Conservation (phyloP, 78 protist species). For the Capsaspora owczarzaki region DNA sequence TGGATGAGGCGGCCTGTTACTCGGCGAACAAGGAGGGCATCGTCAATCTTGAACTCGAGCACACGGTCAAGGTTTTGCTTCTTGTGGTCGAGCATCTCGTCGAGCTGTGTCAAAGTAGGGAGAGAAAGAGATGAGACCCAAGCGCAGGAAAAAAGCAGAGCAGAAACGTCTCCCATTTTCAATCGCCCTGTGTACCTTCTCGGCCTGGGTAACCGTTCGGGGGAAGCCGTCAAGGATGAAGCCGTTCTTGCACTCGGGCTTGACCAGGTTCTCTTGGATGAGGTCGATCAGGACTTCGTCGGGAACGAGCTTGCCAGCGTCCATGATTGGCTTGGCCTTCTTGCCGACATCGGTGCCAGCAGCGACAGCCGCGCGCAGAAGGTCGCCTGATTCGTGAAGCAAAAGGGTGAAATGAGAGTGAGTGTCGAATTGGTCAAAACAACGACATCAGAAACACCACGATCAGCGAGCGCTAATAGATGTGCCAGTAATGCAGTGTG, state of each 20-base stretch:
- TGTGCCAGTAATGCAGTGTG: too few species aligned
- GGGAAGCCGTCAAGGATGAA: conserved; percentile 97
- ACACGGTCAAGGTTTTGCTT: conserved; percentile 48
- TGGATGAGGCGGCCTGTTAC: conserved; percentile 89
- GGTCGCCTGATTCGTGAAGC: too few species aligned
- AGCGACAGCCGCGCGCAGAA: conserved; percentile 90
- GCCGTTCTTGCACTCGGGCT: conserved; percentile 80
- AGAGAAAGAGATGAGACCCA: background rate
- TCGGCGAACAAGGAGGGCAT: conserved; percentile 69
- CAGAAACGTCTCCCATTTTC: too few species aligned
- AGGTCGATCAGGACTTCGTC: conserved; percentile 75
- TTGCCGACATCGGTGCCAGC: conserved; percentile 70
- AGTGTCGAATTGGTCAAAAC: background rate
- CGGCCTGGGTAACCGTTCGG: conserved; percentile 91
- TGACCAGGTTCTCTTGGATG: conserved; percentile 62
- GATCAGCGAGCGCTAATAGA: too few species aligned
- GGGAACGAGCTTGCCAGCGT: conserved; percentile 73
- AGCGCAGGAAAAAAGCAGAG: background rate
- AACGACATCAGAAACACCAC: background rate
- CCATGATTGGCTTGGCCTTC: conserved; percentile 85
- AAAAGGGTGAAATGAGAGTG: background rate
- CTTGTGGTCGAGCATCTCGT: conserved; percentile 51
- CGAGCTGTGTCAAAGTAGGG: conserved; percentile 45
- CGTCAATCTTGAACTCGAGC: conserved; percentile 68
- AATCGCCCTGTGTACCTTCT: conserved; percentile 14